Percentiles rank a stretch among this genome's conserved stretches.
phyloP scores from a whole-genome alignment of 1,139 yeast genomes.

The Candida sp. region DNA sequence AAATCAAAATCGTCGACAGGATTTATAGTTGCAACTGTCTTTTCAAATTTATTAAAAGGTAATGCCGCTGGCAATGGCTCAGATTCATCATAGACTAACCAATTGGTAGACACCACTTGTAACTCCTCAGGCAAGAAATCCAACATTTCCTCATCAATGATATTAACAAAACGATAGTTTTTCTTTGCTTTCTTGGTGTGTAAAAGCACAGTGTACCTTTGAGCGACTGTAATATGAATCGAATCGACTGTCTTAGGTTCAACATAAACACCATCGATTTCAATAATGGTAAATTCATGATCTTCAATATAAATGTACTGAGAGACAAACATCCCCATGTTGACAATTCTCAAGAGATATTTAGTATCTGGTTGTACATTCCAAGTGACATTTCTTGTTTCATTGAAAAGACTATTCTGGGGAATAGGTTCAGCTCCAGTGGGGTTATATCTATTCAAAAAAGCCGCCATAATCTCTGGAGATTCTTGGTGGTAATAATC shows the following conservation, averaged over 20 bases:
- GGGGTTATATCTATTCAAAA: conserved; percentile 76
- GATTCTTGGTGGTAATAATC: conserved; percentile 84
- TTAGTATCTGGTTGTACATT: conserved; percentile 75
- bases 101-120: conserved; percentile 67
- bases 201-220: conserved; percentile 71
- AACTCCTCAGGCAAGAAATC: conserved; percentile 67
- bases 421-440: conserved; percentile 98
- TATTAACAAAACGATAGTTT: conserved; percentile 77
- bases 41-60: conserved; percentile 21
- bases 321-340: conserved; percentile 84
- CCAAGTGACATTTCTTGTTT: conserved; percentile 70
- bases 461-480: conserved; percentile 47
- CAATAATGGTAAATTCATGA: conserved; percentile 78
- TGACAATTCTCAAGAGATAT: conserved; percentile 72
- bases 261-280: conserved; percentile 78
- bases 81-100: conserved; percentile 53
- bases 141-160: conserved; percentile 75
- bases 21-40: conserved; percentile 39
- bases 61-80: conserved; percentile 39
- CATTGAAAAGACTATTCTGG: conserved; percentile 71
- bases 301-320: conserved; percentile 85
- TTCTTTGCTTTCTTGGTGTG: conserved; percentile 57
- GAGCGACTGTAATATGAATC: conserved; percentile 72
- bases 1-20: conserved; percentile 66
- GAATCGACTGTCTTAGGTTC: conserved; percentile 58